Evolutionary conservation across 208 protist species (phyloP).

Genomic region (Balamuthia mandrillaris): DNA sequence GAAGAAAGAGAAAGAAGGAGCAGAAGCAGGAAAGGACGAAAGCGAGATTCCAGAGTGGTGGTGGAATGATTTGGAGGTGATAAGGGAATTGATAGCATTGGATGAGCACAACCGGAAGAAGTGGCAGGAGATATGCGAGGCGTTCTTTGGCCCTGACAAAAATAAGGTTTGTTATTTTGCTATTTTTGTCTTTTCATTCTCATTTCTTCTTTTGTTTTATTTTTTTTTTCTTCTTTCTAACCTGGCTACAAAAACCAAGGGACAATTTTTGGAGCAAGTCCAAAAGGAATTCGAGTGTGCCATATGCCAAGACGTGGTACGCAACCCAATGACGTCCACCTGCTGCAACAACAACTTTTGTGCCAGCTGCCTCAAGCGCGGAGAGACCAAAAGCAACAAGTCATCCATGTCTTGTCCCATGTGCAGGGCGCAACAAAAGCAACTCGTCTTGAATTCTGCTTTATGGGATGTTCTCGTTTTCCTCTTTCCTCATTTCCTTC

Average conservation of each 20-base stretch:
- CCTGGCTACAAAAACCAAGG: not conserved
- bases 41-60: not conserved
- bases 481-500: too few species aligned
- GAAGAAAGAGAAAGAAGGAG: not conserved
- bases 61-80: not conserved
- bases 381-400: too few species aligned
- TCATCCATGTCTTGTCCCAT: too few species aligned
- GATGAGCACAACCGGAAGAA: not conserved
- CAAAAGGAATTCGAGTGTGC: not conserved
- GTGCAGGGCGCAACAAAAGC: too few species aligned
- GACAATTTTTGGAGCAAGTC: not conserved
- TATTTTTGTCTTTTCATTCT: too few species aligned
- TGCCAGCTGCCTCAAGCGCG: too few species aligned
- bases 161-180: not conserved
- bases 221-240: not conserved
- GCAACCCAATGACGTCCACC: not conserved
- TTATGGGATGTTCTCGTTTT: too few species aligned
- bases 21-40: not conserved
- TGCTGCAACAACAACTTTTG: slow-evolving; percentile 4
- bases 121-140: not conserved
- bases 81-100: not conserved
- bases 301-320: not conserved
- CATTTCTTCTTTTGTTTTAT: too few species aligned
- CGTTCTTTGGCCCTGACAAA: not conserved
- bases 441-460: too few species aligned